phyloP scores from a whole-genome alignment of 805 yeast genomes.

The Candida dajiaensis region DNA sequence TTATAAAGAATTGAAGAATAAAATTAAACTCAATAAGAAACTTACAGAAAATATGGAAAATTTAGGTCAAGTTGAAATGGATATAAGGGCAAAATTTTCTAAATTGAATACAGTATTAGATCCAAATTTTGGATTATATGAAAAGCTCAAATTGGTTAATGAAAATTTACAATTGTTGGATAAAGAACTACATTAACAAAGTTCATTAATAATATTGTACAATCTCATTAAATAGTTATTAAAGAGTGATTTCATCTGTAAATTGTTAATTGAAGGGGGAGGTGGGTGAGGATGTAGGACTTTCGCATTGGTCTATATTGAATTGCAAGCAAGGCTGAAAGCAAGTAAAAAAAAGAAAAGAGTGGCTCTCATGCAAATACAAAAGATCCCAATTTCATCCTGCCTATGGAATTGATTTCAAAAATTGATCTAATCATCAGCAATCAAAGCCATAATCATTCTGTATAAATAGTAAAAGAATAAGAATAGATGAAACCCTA shows the following conservation, averaged over 20 bases:
- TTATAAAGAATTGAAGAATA: slow-evolving; percentile 18
- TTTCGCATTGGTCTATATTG: too few relatives aligned
- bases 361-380: neutral
- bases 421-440: slow-evolving; percentile 17
- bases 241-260: neutral
- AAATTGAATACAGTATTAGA: slow-evolving; percentile 24
- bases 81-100: slow-evolving; percentile 21
- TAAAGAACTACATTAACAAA: neutral
- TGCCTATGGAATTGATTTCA: neutral
- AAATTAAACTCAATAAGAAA: slow-evolving; percentile 13
- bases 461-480: slow-evolving; percentile 94
- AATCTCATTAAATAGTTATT: neutral
- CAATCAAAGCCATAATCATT: slow-evolving; percentile 90
- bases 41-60: slow-evolving; percentile 9
- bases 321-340: too few relatives aligned
- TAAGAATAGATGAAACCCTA: slow-evolving; percentile 85
- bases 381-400: neutral
- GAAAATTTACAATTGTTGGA: slow-evolving; percentile 8
- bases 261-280: too few relatives aligned
- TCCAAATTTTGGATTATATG: slow-evolving; percentile 19
- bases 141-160: slow-evolving; percentile 11
- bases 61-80: neutral
- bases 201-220: neutral
- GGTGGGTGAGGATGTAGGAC: too few relatives aligned
- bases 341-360: neutral